Evolutionary conservation across 805 yeast genomes (phyloP).

Genomic region (Sugiyamaella chiloensis): DNA sequence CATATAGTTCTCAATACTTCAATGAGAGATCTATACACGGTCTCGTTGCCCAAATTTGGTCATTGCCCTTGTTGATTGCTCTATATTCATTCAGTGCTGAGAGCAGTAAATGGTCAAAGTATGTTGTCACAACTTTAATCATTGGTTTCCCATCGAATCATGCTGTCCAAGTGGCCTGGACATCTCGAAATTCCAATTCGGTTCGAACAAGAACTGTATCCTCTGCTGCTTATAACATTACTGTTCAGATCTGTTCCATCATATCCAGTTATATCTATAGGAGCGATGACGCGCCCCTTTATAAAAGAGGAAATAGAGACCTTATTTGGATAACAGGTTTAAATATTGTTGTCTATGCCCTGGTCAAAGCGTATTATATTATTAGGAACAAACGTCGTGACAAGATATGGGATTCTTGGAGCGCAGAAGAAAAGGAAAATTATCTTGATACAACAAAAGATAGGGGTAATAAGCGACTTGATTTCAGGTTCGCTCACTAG

Average conservation of each 20-base stretch:
- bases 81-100: constrained; percentile 36
- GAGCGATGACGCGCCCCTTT: constrained; percentile 54
- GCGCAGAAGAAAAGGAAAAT: constrained; percentile 46
- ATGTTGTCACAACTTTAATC: constrained; percentile 31
- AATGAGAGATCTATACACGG: constrained; percentile 26
- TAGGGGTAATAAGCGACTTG: constrained; percentile 56
- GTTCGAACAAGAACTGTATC: constrained; percentile 62
- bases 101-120: constrained; percentile 40
- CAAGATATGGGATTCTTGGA: constrained; percentile 48
- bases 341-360: constrained; percentile 16
- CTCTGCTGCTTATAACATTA: constrained; percentile 60
- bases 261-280: constrained; percentile 56
- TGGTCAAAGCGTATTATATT: constrained; percentile 34
- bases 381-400: constrained; percentile 36
- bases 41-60: constrained; percentile 34
- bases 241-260: constrained; percentile 56
- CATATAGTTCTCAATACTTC: constrained; percentile 25
- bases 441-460: constrained; percentile 48
- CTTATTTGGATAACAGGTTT: constrained; percentile 26
- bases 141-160: constrained; percentile 38
- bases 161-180: constrained; percentile 57
- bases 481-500: constrained; percentile 43
- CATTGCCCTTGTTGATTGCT: constrained; percentile 35
- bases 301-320: constrained; percentile 51
- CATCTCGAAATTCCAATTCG: constrained; percentile 58